Conservation (phyloP, 257 asterid genomes). For the Ligustrum vulgare region DNA sequence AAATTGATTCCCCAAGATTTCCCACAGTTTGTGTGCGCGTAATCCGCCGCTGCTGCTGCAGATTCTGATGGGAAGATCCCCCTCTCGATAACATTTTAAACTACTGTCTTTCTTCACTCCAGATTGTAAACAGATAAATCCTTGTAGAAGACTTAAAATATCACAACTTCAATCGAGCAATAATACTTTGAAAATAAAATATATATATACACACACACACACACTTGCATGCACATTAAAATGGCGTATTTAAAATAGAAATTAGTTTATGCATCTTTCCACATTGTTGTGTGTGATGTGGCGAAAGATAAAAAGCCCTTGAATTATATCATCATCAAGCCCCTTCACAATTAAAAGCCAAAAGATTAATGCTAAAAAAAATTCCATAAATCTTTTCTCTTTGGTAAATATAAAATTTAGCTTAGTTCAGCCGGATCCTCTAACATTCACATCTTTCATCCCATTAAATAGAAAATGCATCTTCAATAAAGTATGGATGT, state of each 20-base stretch:
- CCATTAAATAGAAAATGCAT: background rate
- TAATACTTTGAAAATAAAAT: background rate
- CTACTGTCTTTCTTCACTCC: slow-evolving; percentile 29
- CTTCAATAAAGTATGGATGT: background rate
- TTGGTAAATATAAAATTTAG: background rate
- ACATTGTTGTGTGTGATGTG: background rate
- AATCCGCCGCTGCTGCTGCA: slow-evolving; percentile 79
- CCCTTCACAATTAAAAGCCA: background rate
- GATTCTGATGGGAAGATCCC: slow-evolving; percentile 60
- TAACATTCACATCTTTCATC: background rate
- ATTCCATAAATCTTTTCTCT: background rate
- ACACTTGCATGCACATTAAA: background rate
- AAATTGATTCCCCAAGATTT: slow-evolving; percentile 75
- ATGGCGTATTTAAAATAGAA: too few species aligned
- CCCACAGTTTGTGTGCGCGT: slow-evolving; percentile 39
- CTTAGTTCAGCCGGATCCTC: background rate
- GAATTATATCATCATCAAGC: background rate
- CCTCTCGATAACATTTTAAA: slow-evolving; percentile 68
- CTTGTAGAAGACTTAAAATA: slow-evolving; percentile 13
- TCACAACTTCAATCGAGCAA: slow-evolving; percentile 8
- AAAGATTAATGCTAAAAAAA: background rate
- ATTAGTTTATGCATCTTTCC: background rate
- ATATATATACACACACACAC: background rate
- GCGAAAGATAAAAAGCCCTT: background rate
- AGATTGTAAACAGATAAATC: slow-evolving; percentile 16